Percentiles rank a stretch among this genome's conserved stretches.
Conservation (phyloP, 768 basidiomycete genomes). For the Lentinula lateritia region DNA sequence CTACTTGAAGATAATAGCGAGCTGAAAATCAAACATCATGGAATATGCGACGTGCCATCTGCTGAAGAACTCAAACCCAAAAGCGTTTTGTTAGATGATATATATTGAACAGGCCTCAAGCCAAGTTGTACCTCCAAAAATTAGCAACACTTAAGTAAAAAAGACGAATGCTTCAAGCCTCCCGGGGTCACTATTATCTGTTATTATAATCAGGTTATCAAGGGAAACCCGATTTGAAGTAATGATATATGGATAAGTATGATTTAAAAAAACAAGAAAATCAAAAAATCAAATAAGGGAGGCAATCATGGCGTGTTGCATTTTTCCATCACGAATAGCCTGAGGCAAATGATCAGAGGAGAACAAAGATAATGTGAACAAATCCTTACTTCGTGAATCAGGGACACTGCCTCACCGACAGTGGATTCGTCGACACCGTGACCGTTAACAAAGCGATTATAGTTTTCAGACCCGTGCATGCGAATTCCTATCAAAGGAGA, state of each 20-base stretch:
- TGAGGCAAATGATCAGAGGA: not conserved
- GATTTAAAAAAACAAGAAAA: not conserved
- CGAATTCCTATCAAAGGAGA: slow-evolving; percentile 24
- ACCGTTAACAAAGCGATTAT: slow-evolving; percentile 52
- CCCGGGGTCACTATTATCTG: no score
- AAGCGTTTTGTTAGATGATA: no score
- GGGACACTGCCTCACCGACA: slow-evolving; percentile 63
- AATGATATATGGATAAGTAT: not conserved
- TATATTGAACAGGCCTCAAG: no score
- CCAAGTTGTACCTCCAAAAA: no score
- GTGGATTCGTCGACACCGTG: slow-evolving; percentile 64
- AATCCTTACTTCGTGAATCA: slow-evolving; percentile 58
- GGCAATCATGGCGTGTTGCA: slow-evolving; percentile 33
- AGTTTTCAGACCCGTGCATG: slow-evolving; percentile 79
- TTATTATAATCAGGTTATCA: no score
- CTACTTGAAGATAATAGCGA: no score
- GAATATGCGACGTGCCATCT: no score
- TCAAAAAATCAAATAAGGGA: not conserved
- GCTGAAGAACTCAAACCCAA: no score
- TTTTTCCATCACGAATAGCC: slow-evolving; percentile 49
- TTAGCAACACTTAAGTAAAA: no score
- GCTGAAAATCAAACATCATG: no score
- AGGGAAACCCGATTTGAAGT: not conserved
- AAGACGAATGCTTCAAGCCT: no score
- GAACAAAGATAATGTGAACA: no score